Evolutionary conservation across 106 monocot genomes (phyloP).

Genomic region (Chionographis japonica): DNA sequence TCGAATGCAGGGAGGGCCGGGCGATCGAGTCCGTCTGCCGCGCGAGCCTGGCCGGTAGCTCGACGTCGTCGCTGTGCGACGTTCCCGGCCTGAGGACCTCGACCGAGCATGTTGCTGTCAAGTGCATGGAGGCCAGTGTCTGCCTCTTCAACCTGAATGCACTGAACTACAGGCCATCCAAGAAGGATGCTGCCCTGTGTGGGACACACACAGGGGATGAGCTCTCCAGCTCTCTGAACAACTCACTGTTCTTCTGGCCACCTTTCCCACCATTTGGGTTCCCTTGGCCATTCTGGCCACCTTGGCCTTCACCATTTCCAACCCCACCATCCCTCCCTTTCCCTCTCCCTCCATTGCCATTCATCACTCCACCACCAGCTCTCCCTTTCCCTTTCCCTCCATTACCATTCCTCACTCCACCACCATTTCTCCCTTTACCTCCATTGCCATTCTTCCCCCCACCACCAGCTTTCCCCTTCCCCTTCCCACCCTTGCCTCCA

Average conservation of each 20-base stretch:
- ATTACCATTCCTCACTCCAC: slow-evolving; percentile 21
- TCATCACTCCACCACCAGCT: slow-evolving; percentile 13
- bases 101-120: slow-evolving; percentile 58
- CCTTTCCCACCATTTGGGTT: slow-evolving; percentile 41
- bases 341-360: slow-evolving; percentile 21
- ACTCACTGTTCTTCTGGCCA: slow-evolving; percentile 78
- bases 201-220: neutral
- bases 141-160: slow-evolving; percentile 85
- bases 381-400: slow-evolving; percentile 34
- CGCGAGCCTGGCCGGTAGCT: slow-evolving; percentile 45
- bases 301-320: slow-evolving; percentile 25
- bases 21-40: slow-evolving; percentile 55
- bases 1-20: slow-evolving; percentile 59
- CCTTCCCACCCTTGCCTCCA: slow-evolving; percentile 19
- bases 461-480: neutral
- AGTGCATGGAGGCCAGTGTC: slow-evolving; percentile 20
- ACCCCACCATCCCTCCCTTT: slow-evolving; percentile 16
- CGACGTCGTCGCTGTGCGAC: slow-evolving; percentile 51
- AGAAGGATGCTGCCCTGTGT: slow-evolving; percentile 38
- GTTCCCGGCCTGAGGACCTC: slow-evolving; percentile 52
- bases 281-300: slow-evolving; percentile 32
- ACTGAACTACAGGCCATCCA: slow-evolving; percentile 56
- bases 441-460: slow-evolving; percentile 4
- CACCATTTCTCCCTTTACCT: slow-evolving; percentile 2
- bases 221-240: neutral